Evolutionary conservation across 1,284 basidiomycete genomes (phyloP), one percentile per base, ranked within the genome.

Genomic region (Flammula alnicola): DNA sequence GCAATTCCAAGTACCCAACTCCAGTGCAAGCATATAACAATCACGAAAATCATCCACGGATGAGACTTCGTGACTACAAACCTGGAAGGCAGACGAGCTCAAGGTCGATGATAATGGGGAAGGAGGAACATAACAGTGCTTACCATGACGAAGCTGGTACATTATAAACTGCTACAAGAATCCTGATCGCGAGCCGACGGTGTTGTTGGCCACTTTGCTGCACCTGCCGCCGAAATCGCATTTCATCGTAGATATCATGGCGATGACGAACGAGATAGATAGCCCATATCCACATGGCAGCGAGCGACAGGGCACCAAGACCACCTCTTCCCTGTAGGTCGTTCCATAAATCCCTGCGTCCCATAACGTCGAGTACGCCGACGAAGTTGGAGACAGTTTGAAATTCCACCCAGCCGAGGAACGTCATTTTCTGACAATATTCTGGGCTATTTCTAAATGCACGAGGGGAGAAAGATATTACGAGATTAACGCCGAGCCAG

Each of bases 291-390:
- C 55, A 57, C 39, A 60, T 35, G 2, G 39, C 17, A 2, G 42
- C 11, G 5, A 58, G 31, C 2, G 58, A 49, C 3, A 54, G 17
- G 5, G 48, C 44, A 1, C 58, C 58, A 20, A 58, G 49, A 9
- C 58, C 53, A n/a, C 51, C 49, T 32, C 58, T 47, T 6, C 44
- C 47, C 30, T 39, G 20, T 8, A 60, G 29, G 27, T 60, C 58
- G 30, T 43, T 44, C 49, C 51, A 54, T 6, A 60, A 25, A 30
- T 60, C 58, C 10, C 56, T 29, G 17, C 35, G 26, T 10, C 58
- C 58, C 49, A 60, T 54, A 8, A 60, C 49, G 38, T 60, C 56
- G 14, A 58, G 38, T 9, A 58, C 49, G 11, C 56, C 56, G 12
- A 58, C 32, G 38, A 58, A 58, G 22, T 56, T 58, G 12, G 54